Base-by-base conservation (phyloP, 192 early-diverging fungal genomes). In the Coemansia reversa region DNA sequence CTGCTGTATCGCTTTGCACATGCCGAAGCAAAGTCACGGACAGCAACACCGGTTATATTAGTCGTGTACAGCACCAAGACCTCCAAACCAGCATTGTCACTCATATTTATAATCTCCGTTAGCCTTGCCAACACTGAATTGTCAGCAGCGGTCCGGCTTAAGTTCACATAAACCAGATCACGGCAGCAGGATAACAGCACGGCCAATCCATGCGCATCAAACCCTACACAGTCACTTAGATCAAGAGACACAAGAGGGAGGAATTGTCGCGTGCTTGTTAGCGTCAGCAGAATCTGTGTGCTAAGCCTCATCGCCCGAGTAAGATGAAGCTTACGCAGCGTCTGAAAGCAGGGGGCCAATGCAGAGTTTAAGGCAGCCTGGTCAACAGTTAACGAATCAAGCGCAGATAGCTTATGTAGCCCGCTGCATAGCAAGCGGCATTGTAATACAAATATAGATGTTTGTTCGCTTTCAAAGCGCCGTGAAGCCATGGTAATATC, bases 11-110 rank as follows among this genome's bases (percentile, higher is more conserved):
- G 55, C 47, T 60, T 59, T 19, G 63, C 57, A 57, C 76, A 79
- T 4, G 71, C 71, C 2, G 64, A 57, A 0, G 76, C 76, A 67
- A 79, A 79, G 39, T 79, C 71, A 14, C 76, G 67, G 3, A 59
- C 71, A 35, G 67, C 70, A 2, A 62, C 64, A 9, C 76, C 76
- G 0, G 67, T 74, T 23, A 79, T 52, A 32, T 70, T 65, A 3
- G 76, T 79, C 6, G 62, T 61, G 24, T 67, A 63, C 20, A 79
- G 57, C 27, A 55, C 64, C 20, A 79, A 60, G 5, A 65, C 67
- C 51, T 74, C 67, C 20, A 70, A 24, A 0, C 76, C 71, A 0
- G 63, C 11, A 0, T 45, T 35, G 3, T 65, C 52, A 2, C 33
- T 20, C 22, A 23, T 49, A 24, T 52, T 28, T 12, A 60, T 28